These are phyloP conservation scores for Clitopilus passeckerianus DNA, from an alignment of 768 basidiomycete genomes.

Conservation along the genomic window DNA sequence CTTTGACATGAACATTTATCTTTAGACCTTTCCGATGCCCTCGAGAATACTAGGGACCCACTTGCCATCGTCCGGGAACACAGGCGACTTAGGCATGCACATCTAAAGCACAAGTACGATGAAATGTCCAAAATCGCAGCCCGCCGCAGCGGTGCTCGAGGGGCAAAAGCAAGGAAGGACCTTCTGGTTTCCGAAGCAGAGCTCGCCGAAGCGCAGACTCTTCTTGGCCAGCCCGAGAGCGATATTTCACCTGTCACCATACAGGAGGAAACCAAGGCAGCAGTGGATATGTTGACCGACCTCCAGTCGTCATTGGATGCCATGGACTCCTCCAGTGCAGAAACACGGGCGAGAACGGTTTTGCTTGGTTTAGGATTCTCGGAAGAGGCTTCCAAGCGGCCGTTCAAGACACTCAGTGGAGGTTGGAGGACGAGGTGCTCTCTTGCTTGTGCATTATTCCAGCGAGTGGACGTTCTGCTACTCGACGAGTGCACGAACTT, in stretches of 20 bases:
- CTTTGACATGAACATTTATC: background rate
- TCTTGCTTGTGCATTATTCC: conserved; percentile 54
- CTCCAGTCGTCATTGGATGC: conserved; percentile 20
- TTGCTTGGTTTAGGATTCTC: conserved; percentile 58
- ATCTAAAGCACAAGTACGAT: conserved; percentile 21
- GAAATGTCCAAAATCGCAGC: conserved; percentile 42
- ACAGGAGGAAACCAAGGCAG: conserved; percentile 16
- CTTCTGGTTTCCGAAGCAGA: conserved; percentile 39
- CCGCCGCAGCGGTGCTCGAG: conserved; percentile 50
- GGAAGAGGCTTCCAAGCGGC: conserved; percentile 27
- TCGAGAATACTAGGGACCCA: conserved; percentile 22
- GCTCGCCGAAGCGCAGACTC: conserved; percentile 23
- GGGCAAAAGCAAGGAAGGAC: conserved; percentile 50
- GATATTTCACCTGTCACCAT: conserved; percentile 17
- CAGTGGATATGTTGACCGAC: conserved; percentile 21
- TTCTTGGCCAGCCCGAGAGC: conserved; percentile 13
- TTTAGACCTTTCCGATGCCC: conserved; percentile 12
- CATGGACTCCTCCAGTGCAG: conserved; percentile 30
- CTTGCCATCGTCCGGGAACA: conserved; percentile 15
- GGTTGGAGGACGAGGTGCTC: conserved; percentile 63
- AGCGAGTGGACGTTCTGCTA: conserved; percentile 51
- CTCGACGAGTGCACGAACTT: conserved; percentile 57
- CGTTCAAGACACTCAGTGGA: conserved; percentile 47
- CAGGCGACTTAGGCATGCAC: conserved; percentile 21
- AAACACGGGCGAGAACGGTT: conserved; percentile 45